Evolutionary conservation across 2,329 filamentous ascomycete genomes (phyloP).

Genomic region (Coniosporium tulheliwenetii): DNA sequence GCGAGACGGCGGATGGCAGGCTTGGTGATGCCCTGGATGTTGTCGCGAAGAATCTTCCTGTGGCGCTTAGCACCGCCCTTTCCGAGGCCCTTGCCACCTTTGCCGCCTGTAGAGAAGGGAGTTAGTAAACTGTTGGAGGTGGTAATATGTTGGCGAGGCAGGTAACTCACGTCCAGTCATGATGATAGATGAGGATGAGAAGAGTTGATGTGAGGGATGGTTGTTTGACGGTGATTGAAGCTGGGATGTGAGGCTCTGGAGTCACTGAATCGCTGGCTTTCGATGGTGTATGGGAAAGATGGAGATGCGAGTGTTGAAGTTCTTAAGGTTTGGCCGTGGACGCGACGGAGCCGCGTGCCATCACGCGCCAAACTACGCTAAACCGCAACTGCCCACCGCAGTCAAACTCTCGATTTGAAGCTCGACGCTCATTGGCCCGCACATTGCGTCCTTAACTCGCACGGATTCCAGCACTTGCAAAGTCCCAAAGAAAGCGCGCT

Average conservation of each 20-base stretch:
- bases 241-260: constrained; percentile 2
- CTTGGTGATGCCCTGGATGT: constrained; percentile 99
- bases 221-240: constrained; percentile 4
- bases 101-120: constrained; percentile 49
- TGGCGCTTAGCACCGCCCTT: constrained; percentile 98
- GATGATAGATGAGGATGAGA: constrained; percentile 19
- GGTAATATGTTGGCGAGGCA: neutral
- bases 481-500: no score
- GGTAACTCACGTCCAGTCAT: constrained; percentile 35
- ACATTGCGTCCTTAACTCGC: no score
- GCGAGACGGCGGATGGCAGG: constrained; percentile 96
- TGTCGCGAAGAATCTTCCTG: constrained; percentile 98
- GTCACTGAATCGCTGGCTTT: no score
- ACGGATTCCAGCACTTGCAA: no score
- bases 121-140: constrained; percentile 25
- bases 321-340: neutral
- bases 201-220: constrained; percentile 10
- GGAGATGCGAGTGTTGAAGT: constrained; percentile 7
- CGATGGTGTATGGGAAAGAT: constrained; percentile 9
- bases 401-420: no score
- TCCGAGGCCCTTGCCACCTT: constrained; percentile 94
- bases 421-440: no score
- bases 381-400: no score
- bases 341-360: neutral
- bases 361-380: neutral